Evolutionary conservation across 805 yeast species (phyloP).

Genomic region (Komagataella pseudopastoris): DNA sequence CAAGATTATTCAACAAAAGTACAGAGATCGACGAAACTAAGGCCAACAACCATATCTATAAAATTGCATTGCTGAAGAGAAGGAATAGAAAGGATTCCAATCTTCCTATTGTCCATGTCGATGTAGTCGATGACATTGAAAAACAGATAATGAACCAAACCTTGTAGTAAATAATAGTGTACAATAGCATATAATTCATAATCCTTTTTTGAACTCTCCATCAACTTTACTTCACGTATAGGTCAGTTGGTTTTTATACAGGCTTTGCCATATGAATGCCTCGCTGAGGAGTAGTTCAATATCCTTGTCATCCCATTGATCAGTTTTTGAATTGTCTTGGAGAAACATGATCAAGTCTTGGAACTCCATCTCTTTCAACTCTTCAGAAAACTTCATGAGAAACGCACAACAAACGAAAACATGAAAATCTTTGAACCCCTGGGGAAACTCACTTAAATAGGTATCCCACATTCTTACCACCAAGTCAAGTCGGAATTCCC

Average conservation of each 20-base stretch:
- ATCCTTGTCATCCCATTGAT: conserved; percentile 76
- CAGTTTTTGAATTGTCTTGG: conserved; percentile 75
- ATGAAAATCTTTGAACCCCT: conserved; percentile 84
- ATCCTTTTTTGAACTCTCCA: background rate
- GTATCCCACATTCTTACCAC: conserved; percentile 98
- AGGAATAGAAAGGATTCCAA: conserved; percentile 44
- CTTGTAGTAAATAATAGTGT: background rate
- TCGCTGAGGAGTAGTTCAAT: conserved; percentile 87
- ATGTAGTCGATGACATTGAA: conserved; percentile 8
- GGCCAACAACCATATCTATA: background rate
- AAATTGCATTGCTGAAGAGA: conserved; percentile 10
- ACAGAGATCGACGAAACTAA: background rate
- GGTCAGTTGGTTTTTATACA: conserved; percentile 62
- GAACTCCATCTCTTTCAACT: conserved; percentile 74
- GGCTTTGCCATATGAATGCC: conserved; percentile 92
- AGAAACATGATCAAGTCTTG: conserved; percentile 87
- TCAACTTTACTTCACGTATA: background rate
- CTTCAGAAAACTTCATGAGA: conserved; percentile 73
- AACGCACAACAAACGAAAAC: conserved; percentile 97
- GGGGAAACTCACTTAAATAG: conserved; percentile 59
- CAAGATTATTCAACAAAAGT: background rate
- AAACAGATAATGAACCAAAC: background rate
- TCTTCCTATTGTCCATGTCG: conserved; percentile 27
- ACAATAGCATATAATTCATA: background rate
- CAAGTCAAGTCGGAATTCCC: conserved; percentile 69